These are phyloP conservation scores for Diatrype stigma DNA, from an alignment of 2,329 filamentous ascomycete species.

Conservation along the genomic window DNA sequence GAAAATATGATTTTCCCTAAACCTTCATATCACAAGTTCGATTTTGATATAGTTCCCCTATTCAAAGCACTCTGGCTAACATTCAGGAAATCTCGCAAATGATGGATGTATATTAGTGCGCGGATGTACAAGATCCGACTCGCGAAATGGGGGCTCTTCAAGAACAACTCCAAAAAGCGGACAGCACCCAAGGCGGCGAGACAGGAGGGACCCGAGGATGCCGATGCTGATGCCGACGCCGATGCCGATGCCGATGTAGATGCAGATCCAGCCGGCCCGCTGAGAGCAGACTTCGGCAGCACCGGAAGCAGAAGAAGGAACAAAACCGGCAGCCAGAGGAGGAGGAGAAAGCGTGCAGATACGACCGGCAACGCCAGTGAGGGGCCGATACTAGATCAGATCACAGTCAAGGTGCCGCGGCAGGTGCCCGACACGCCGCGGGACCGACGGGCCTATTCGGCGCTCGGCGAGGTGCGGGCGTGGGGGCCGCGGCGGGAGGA, in stretches of 20 bases:
- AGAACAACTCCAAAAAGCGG: slow-evolving; percentile 4
- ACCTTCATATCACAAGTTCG: no score
- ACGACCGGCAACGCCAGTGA: no score
- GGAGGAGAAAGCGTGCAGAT: neutral
- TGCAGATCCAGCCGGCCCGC: neutral
- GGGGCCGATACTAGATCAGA: no score
- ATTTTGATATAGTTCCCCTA: no score
- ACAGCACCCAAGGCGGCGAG: neutral
- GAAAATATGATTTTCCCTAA: no score
- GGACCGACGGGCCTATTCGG: neutral
- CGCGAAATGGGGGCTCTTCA: slow-evolving; percentile 5
- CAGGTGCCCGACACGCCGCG: neutral
- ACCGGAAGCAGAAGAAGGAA: neutral
- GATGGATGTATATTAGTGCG: no score
- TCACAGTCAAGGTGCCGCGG: neutral
- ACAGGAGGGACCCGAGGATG: neutral
- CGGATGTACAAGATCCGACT: slow-evolving; percentile 6
- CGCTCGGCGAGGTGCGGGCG: neutral
- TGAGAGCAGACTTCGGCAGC: no score
- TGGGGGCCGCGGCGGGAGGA: neutral
- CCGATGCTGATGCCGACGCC: neutral
- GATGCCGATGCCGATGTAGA: neutral
- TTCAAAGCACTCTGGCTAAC: neutral
- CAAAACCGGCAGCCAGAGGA: no score
- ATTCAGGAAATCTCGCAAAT: neutral